phyloP scores from a whole-genome alignment of 2,329 filamentous ascomycete species.

The Emmonsiellopsis sp. region DNA sequence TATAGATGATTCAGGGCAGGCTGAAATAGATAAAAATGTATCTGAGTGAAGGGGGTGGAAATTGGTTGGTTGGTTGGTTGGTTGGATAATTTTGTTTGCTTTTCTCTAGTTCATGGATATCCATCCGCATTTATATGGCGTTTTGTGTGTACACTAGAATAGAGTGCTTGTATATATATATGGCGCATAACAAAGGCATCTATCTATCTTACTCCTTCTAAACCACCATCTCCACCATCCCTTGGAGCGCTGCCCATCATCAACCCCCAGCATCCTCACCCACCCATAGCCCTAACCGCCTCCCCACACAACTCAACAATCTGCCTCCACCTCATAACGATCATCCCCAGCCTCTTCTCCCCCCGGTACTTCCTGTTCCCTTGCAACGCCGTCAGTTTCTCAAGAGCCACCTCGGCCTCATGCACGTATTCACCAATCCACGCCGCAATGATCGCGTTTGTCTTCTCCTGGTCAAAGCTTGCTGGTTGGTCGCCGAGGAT shows the following conservation, averaged over 20 bases:
- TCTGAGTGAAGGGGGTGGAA: background rate
- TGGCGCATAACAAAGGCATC: too few relatives aligned
- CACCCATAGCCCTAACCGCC: conserved; percentile 12
- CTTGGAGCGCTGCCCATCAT: too few relatives aligned
- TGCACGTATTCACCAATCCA: conserved; percentile 27
- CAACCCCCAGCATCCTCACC: background rate
- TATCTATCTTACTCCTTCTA: too few relatives aligned
- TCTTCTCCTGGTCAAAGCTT: conserved; percentile 21
- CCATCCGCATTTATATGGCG: too few relatives aligned
- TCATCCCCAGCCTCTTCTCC: conserved; percentile 16
- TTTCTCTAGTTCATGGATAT: too few relatives aligned
- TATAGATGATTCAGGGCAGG: background rate
- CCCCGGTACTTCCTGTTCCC: conserved; percentile 6
- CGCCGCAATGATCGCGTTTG: conserved; percentile 23
- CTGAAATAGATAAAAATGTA: background rate
- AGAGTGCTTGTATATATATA: too few relatives aligned
- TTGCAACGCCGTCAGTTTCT: conserved; percentile 3
- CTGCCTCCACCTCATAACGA: conserved; percentile 31
- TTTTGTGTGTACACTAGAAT: too few relatives aligned
- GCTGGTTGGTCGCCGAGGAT: conserved; percentile 26
- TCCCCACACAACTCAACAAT: conserved; percentile 25
- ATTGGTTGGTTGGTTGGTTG: too few relatives aligned
- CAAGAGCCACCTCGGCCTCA: conserved; percentile 24
- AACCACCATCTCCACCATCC: too few relatives aligned
- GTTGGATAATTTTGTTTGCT: too few relatives aligned